Conservation (phyloP, 2,329 filamentous ascomycete genomes). For the Phoma herbarum region DNA sequence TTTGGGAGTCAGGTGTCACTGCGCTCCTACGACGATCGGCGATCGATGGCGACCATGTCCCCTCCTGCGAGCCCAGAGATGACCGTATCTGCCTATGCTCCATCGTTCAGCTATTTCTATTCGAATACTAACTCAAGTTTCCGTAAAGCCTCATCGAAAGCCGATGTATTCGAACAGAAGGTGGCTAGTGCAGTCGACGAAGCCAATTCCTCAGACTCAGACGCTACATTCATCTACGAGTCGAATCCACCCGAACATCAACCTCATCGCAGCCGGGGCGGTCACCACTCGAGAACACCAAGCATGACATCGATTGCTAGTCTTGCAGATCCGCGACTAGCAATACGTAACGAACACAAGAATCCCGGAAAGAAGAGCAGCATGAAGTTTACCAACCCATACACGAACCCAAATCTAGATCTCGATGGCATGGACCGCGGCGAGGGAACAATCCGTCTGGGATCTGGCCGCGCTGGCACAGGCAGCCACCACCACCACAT, state of each 20-base stretch:
- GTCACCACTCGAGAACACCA: conserved; percentile 87
- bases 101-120: conserved; percentile 47
- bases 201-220: conserved; percentile 94
- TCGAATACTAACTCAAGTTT: conserved; percentile 48
- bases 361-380: conserved; percentile 80
- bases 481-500: conserved; percentile 84
- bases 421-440: conserved; percentile 50
- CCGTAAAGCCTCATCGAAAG: conserved; percentile 83
- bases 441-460: conserved; percentile 50
- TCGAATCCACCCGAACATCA: conserved; percentile 80
- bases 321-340: conserved; percentile 65
- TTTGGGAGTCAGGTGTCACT: conserved; percentile 43
- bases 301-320: conserved; percentile 85
- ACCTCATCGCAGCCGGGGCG: conserved; percentile 75
- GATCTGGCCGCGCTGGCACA: conserved; percentile 58
- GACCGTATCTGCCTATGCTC: conserved; percentile 34
- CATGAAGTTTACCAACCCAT: conserved; percentile 91
- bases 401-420: conserved; percentile 68
- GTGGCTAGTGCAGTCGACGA: conserved; percentile 96
- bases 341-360: conserved; percentile 69
- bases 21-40: conserved; percentile 43
- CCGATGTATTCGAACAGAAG: conserved; percentile 97
- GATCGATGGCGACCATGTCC: conserved; percentile 36
- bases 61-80: conserved; percentile 41
- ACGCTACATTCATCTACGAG: conserved; percentile 98